These are phyloP conservation scores for Schizophyllum amplum DNA, from an alignment of 1,284 basidiomycete species.

Conservation along the genomic window DNA sequence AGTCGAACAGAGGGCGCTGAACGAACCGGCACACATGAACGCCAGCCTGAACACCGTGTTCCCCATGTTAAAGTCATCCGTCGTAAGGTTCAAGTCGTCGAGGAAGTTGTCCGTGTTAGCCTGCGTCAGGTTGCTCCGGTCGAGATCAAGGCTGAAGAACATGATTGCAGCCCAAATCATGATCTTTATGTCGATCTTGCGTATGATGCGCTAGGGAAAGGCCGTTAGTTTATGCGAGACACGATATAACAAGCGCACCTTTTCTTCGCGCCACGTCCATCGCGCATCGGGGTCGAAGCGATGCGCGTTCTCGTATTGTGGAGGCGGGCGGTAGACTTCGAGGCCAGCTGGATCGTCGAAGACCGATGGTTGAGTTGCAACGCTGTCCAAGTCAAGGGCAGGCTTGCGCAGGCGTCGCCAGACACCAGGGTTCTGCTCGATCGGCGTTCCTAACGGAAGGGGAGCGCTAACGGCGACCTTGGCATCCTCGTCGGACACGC, in stretches of 20 bases:
- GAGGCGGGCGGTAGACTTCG: slow-evolving; percentile 46
- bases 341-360: slow-evolving; percentile 49
- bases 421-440: slow-evolving; percentile 17
- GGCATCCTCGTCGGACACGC: slow-evolving; percentile 7
- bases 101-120: slow-evolving; percentile 56
- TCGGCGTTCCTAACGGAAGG: slow-evolving; percentile 22
- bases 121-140: slow-evolving; percentile 46
- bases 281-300: slow-evolving; percentile 59
- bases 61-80: slow-evolving; percentile 61
- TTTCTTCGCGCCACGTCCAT: slow-evolving; percentile 69
- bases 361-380: slow-evolving; percentile 53
- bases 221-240: not conserved
- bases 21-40: slow-evolving; percentile 46
- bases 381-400: slow-evolving; percentile 31
- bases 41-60: slow-evolving; percentile 47
- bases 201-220: slow-evolving; percentile 35
- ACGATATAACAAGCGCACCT: slow-evolving; percentile 22
- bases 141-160: slow-evolving; percentile 57
- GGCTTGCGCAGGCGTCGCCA: slow-evolving; percentile 17
- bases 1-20: not conserved
- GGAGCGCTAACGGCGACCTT: not conserved
- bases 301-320: slow-evolving; percentile 52
- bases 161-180: slow-evolving; percentile 50
- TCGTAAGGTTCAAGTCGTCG: slow-evolving; percentile 39
- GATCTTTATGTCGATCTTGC: slow-evolving; percentile 56